Base-by-base conservation (phyloP, 768 basidiomycete genomes). In the Exsudoporus frostii region DNA sequence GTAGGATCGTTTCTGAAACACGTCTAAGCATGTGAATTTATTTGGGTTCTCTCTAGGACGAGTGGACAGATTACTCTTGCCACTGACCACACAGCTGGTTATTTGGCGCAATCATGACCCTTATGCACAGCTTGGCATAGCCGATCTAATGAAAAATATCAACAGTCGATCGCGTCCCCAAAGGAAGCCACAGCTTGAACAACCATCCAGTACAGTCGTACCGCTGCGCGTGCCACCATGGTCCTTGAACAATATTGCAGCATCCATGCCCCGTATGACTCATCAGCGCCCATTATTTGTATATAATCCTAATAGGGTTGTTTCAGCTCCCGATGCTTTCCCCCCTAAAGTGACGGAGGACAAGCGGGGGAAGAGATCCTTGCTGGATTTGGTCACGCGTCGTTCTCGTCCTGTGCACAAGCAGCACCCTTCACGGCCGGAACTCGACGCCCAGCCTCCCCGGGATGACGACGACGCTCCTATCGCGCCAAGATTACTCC, bases 251-350 rank as follows among this genome's bases (percentile, higher is more conserved):
- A 58, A 59, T 24, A 58, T 60, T 25, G 50, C 69, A 17, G 54
- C 61, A 14, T 59, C 62, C 3, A 77, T 76, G 75, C 70, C 70
- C 50, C 74, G 76, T 77, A 65, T 61, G 53, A 54, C 37, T 54
- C 41, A 53, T 53, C 32, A 19, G 17, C 7, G 17, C 40, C 50
- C 29, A 15, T 41, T 17, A 7, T 14, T 10, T 37, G 39, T 40
- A 41, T 27, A 22, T 43, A 32, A 39, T 34, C 40, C 48, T 61
- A 32, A 64, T 53, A n/a, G 19, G 55, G 53, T 42, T 39, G n/a
- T 45, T 54, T 48, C 57, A 77, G 76, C 75, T 2, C 75, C 75
- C 1, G 73, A 73, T 54, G 70, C 65, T 6, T 74, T 71, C 59
- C 63, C 67, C 39, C 54, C 57, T 50, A 58, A 62, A 54, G 48